These are phyloP conservation scores for Globisporangium nodosum DNA, from an alignment of 352 stramenopile species.

Conservation along the genomic window DNA sequence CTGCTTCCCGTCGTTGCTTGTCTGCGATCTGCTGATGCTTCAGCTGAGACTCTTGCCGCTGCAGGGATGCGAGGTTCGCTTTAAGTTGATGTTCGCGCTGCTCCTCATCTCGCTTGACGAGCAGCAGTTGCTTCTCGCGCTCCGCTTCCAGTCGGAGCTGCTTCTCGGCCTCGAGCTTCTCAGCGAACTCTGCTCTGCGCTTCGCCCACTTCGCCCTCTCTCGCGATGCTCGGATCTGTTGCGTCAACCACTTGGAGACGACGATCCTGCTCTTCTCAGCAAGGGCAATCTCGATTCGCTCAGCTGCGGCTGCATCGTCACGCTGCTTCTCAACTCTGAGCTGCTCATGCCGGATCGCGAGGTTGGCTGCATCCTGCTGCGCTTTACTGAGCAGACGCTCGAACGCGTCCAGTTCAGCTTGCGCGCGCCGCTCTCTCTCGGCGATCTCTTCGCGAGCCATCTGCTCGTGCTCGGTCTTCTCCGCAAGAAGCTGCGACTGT, in stretches of 20 bases:
- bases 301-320: constrained; percentile 6
- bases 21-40: constrained; percentile 12
- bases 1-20: constrained; percentile 12
- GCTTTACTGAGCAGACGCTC: constrained; percentile 17
- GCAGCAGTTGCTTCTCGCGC: constrained; percentile 2
- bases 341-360: constrained; percentile 14
- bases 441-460: constrained; percentile 33
- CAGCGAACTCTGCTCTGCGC: background rate
- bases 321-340: constrained; percentile 21
- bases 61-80: constrained; percentile 10
- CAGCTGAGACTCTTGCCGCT: constrained; percentile 9
- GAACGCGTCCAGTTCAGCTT: constrained; percentile 11
- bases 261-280: constrained; percentile 23
- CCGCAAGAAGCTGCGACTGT: constrained; percentile 17
- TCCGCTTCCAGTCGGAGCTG: background rate
- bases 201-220: background rate
- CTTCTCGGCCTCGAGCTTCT: constrained; percentile 1
- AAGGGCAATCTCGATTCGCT: constrained; percentile 9
- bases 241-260: constrained; percentile 31
- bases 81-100: constrained; percentile 2
- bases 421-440: constrained; percentile 16
- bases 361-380: constrained; percentile 13
- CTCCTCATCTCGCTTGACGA: constrained; percentile 7
- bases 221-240: constrained; percentile 13
- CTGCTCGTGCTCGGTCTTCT: constrained; percentile 29